phyloP scores from a whole-genome alignment of 139 green algal genomes.

The Limnomonas spitsbergensis region DNA sequence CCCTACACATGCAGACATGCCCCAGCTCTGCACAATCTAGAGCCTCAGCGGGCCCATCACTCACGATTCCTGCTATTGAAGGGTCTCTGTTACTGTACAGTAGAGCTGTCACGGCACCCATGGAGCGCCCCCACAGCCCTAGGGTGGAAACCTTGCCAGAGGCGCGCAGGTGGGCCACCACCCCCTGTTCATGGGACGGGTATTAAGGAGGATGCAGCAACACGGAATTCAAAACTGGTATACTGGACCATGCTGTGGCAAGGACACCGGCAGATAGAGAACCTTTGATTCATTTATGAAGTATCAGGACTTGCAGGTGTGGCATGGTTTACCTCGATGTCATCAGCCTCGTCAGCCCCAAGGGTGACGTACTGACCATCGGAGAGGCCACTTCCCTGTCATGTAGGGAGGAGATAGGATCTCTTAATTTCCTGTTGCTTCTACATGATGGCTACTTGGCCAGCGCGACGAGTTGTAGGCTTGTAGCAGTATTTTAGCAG shows the following conservation, averaged over 20 bases:
- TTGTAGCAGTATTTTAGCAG: no score
- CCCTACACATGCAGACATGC: no score
- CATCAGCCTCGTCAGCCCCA: slow-evolving; percentile 79
- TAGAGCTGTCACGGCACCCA: slow-evolving; percentile 92
- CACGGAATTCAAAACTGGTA: not conserved
- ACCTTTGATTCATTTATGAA: no score
- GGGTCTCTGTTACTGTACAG: slow-evolving; percentile 56
- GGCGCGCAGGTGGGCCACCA: slow-evolving; percentile 44
- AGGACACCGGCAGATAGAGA: no score
- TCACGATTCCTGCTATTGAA: slow-evolving; percentile 15
- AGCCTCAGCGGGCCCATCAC: no score
- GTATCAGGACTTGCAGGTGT: no score
- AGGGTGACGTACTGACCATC: slow-evolving; percentile 90
- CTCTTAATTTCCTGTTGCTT: no score
- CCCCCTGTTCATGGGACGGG: not conserved
- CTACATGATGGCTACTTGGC: no score
- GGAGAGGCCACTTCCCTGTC: slow-evolving; percentile 82
- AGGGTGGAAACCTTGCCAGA: slow-evolving; percentile 61
- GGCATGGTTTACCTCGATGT: slow-evolving; percentile 69
- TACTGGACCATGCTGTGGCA: no score
- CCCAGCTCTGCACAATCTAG: no score
- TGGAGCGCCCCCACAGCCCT: slow-evolving; percentile 90
- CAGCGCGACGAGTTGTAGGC: no score
- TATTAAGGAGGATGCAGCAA: not conserved
- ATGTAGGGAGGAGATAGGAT: no score